These are phyloP conservation scores for Phytophthora parvispora DNA, from an alignment of 352 stramenopile species.

Conservation along the genomic window DNA sequence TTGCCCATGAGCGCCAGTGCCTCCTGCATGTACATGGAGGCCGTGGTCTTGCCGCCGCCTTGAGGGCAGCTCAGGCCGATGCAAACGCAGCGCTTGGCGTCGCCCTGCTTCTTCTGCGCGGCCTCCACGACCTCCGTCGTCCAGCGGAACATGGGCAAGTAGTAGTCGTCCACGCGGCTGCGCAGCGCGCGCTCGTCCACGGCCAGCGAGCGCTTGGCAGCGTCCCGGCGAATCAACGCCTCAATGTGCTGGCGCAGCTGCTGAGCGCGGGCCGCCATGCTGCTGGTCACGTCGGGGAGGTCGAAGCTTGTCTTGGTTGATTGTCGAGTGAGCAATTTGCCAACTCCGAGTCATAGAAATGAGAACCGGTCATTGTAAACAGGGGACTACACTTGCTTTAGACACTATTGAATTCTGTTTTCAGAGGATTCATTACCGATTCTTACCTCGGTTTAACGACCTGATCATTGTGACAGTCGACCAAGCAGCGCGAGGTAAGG, in stretches of 20 bases:
- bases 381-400: background rate
- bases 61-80: conserved; percentile 88
- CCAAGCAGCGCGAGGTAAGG: too few species aligned
- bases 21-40: conserved; percentile 76
- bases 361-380: background rate
- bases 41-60: conserved; percentile 88
- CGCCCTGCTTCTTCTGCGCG: conserved; percentile 30
- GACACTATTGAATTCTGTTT: background rate
- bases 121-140: conserved; percentile 61
- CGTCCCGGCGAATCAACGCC: conserved; percentile 59
- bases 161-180: conserved; percentile 76
- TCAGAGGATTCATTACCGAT: background rate
- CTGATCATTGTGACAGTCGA: background rate
- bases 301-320: background rate
- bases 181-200: conserved; percentile 53
- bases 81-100: conserved; percentile 57
- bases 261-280: conserved; percentile 35
- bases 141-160: conserved; percentile 85
- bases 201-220: conserved; percentile 20
- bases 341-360: conserved; percentile 6
- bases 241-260: conserved; percentile 63
- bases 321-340: conserved; percentile 13
- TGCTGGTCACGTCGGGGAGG: background rate
- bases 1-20: conserved; percentile 62
- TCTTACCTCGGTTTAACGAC: background rate